phyloP scores from a whole-genome alignment of 441 rosid species.

The Melastoma candidum region DNA sequence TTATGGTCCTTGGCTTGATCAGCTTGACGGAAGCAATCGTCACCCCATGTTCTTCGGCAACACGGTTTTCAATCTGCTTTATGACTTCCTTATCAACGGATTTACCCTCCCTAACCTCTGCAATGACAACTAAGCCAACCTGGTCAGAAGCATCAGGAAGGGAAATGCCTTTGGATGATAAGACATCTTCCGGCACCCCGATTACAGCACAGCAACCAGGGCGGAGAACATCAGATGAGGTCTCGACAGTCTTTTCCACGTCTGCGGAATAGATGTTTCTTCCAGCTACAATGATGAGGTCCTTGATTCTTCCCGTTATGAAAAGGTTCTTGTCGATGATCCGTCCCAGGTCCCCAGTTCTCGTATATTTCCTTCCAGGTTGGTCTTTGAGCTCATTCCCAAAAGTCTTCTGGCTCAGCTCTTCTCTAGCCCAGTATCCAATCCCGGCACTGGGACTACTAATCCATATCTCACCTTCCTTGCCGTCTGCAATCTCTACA shows the following conservation, averaged over 20 bases:
- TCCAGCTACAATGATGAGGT: slow-evolving; percentile 64
- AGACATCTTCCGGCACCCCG: slow-evolving; percentile 58
- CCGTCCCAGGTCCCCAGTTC: slow-evolving; percentile 66
- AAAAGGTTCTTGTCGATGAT: slow-evolving; percentile 47
- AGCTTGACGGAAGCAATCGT: slow-evolving; percentile 40
- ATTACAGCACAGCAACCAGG: slow-evolving; percentile 75
- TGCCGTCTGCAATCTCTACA: slow-evolving; percentile 37
- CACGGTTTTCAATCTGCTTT: slow-evolving; percentile 31
- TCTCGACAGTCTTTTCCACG: slow-evolving; percentile 64
- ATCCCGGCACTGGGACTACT: slow-evolving; percentile 56
- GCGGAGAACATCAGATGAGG: slow-evolving; percentile 42
- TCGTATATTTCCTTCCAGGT: slow-evolving; percentile 39
- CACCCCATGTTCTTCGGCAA: slow-evolving; percentile 60
- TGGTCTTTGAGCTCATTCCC: slow-evolving; percentile 32
- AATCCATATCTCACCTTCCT: slow-evolving; percentile 73
- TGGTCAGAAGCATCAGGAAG: slow-evolving; percentile 49
- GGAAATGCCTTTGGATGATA: slow-evolving; percentile 46
- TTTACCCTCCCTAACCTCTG: slow-evolving; percentile 56
- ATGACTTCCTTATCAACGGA: slow-evolving; percentile 30
- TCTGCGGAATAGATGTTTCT: slow-evolving; percentile 66
- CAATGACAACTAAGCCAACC: slow-evolving; percentile 62
- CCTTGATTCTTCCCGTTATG: slow-evolving; percentile 78
- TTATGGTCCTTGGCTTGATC: slow-evolving; percentile 56
- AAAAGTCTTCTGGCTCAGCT: slow-evolving; percentile 39
- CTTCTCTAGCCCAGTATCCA: slow-evolving; percentile 68